Conservation (phyloP, 306 rosid species). For the Adenanthera pavonina region DNA sequence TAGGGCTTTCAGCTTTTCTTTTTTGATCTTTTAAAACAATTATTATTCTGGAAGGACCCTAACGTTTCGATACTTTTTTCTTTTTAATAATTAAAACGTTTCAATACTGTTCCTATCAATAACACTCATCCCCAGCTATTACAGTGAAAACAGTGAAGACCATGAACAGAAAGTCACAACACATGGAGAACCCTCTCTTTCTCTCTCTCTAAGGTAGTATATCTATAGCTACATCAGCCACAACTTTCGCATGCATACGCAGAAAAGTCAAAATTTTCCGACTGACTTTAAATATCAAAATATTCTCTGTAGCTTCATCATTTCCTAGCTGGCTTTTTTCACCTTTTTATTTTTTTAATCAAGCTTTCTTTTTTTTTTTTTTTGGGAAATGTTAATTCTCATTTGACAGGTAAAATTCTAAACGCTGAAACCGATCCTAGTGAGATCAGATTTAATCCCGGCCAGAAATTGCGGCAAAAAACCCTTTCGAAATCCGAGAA, state of each 20-base stretch:
- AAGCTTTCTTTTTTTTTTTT: slow-evolving; percentile 12
- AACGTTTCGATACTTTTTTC: too few species aligned
- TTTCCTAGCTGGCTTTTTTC: not conserved
- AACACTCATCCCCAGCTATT: slow-evolving; percentile 1
- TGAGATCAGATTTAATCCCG: slow-evolving; percentile 37
- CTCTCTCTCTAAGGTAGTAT: not conserved
- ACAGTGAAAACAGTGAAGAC: slow-evolving; percentile 3
- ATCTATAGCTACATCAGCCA: not conserved
- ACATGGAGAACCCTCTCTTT: not conserved
- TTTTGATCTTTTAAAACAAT: not conserved
- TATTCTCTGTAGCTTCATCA: slow-evolving; percentile 18
- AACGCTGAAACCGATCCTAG: slow-evolving; percentile 37
- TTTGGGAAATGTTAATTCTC: slow-evolving; percentile 13
- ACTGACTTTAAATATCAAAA: not conserved
- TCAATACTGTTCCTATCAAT: slow-evolving; percentile 44
- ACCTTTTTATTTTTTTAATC: not conserved
- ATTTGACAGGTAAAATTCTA: slow-evolving; percentile 39
- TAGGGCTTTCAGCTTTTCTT: slow-evolving; percentile 47
- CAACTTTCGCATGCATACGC: slow-evolving; percentile 35
- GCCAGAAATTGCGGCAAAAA: slow-evolving; percentile 29
- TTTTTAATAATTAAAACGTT: too few species aligned
- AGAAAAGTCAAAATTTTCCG: not conserved
- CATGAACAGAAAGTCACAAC: not conserved
- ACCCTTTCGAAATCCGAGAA: slow-evolving; percentile 25
- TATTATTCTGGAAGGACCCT: slow-evolving; percentile 12